Evolutionary conservation across 441 rosid genomes (phyloP), one percentile per base, ranked within the genome.

Genomic region (Gossypium laxum): DNA sequence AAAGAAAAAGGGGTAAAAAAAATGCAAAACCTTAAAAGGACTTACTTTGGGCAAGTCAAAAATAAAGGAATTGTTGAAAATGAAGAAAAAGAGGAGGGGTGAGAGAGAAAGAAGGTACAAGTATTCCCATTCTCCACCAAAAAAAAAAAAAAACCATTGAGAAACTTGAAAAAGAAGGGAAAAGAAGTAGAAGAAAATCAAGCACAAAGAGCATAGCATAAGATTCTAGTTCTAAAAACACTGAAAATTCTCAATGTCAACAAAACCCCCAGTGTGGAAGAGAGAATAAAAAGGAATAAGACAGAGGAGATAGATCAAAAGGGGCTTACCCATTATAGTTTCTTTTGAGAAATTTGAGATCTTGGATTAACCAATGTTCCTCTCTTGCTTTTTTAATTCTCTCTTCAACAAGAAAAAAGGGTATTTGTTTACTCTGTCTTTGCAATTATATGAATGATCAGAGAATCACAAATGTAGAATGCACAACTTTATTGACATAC

Each of bases 311-410:
- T 34, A 72, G 52, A 67, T 34, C 8, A 76, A 28, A 64, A 52
- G 26, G 38, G 76, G 82, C 68, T 75, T 56, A 85, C 93, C 87
- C 89, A 80, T 80, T 74, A 54, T 55, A 50, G 76, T 74, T 63
- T 38, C 73, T 51, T 69, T 18, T 75, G 69, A 72, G 70, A 62
- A 74, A 52, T 71, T 66, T 69, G 69, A 30, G 75, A 74, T 60
- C 69, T 67, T 78, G 60, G 59, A 77, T 47, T 62, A 77, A 34
- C 71, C 12, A 56, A 68, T 72, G 14, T 55, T 43, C 10, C 18
- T 72, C 72, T 28, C 32, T 28, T 28, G 32, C 32, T 28, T 4
- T 28, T 28, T 28, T 28, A 28, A 28, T 28, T 3, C 5, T 28
- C 32, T 59, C 76, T 17, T 56, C 11, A 61, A 59, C 19, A 14